Base-by-base conservation (phyloP, 2,329 filamentous ascomycete genomes). In the Fusarium oxysporum region DNA sequence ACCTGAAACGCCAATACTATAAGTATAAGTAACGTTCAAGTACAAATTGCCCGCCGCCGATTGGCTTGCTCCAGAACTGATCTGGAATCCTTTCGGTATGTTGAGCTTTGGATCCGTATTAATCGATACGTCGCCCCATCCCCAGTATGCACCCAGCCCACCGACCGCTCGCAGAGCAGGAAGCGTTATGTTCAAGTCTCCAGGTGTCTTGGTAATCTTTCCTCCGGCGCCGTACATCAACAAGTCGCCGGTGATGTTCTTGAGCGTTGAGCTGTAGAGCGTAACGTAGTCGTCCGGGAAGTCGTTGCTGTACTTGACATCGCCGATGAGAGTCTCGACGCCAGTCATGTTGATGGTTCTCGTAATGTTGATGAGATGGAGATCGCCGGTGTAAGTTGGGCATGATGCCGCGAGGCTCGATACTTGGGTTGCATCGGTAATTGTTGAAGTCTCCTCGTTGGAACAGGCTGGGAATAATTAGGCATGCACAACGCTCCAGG, bases 401-500 rank as follows among this genome's bases (percentile, higher is more conserved):
- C 54, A 57, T 1, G 54, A 57, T n/a, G 54, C 38, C 0, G 54
- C 54, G 0, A 57, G 54, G 14, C 54, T 57, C 10, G 23, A 35
- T 9, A 48, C 21, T 28, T 57, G 54, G 8, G 54, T 57, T 9
- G 30, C 8, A 0, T 47, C 30, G 13, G 54, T 57, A 0, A 57
- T 35, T 1, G 54, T 57, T 1, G 23, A 47, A 16, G 23, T 14
- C 1, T 44, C 43, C 1, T 35, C 30, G 0, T 19, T 21, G 0
- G 23, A 57, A 7, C 54, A 57, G 13, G 10, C 54, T 57, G 10
- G n/a, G 3, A 12, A 6, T 7, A 2, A 6, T 54, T 6, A 54
- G 32, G 0, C 0, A 12, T n/a, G 10, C 3, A 0, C 2, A 1
- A 9, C 2, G 9, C 17, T 37, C 3, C 0, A 4, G 33, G 21